Evolutionary conservation across 345 rosid genomes (phyloP), one percentile per base, ranked within the genome.

Genomic region (Hypericum androsaemum): DNA sequence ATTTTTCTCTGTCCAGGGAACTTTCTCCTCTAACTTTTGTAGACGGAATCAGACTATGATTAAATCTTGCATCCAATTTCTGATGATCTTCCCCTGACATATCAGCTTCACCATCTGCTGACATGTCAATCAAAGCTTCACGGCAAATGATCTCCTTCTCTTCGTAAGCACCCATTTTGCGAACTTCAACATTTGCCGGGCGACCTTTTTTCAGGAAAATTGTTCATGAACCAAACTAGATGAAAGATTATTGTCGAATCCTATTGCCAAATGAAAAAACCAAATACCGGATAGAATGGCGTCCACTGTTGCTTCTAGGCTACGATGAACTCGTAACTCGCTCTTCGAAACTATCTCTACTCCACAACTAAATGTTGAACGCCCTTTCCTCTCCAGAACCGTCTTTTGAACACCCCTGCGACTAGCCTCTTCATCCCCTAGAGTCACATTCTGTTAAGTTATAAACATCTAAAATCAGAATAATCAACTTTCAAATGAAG

Each of bases 251-350:
- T 38, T 44, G 42, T 35, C 11, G 12, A 28, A 12, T 52, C 54
- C 10, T 2, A 43, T n/a, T 39, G 37, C 22, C 48, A 43, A 36
- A 49, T 45, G 37, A 41, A 36, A 14, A 39, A 53, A 50, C 14
- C 58, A 60, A 62, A 35, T 57, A 79, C 94, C 95, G 63, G 85
- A 63, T 47, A 89, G 90, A 72, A 86, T 41, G 37, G 83, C 79
- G 77, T 89, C 94, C 38, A 89, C 94, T 58, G 97, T 84, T 61
- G 82, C 89, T 71, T 86, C 97, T 60, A 89, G 83, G 72, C 84
- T 74, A 55, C 73, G 76, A 80, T 89, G 95, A 71, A 89, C 84
- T 60, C 87, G 83, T 74, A 86, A 68, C 75, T 83, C 88, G 50
- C 72, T 78, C 74, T 82, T 89, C 48, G 94, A 81, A 56, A 89